Percentiles rank a stretch among this genome's conserved stretches.
Evolutionary conservation across 2,329 filamentous ascomycete genomes (phyloP).

Genomic region (Trichoderma atroviride): DNA sequence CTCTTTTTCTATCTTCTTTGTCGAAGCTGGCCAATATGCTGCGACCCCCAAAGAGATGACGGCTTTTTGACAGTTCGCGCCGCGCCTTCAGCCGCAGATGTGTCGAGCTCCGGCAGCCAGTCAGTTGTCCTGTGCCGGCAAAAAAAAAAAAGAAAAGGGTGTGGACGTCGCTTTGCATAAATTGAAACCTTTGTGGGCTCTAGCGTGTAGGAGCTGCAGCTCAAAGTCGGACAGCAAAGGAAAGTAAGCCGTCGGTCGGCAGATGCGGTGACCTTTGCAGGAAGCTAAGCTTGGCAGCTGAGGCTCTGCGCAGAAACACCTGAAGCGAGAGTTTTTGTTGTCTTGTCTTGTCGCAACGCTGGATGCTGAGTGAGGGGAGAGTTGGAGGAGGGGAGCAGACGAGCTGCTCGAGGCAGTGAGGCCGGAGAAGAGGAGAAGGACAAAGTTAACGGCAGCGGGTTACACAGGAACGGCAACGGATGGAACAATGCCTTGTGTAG

Average conservation of each 20-base stretch:
- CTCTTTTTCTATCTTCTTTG: neutral
- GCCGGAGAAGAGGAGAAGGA: neutral
- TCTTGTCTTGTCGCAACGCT: neutral
- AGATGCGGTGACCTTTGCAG: neutral
- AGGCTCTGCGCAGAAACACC: neutral
- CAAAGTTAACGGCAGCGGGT: neutral
- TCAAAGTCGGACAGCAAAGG: neutral
- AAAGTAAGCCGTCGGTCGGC: neutral
- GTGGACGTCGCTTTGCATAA: constrained; percentile 11
- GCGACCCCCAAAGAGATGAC: constrained; percentile 2
- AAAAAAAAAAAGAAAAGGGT: neutral
- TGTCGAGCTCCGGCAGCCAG: constrained; percentile 7
- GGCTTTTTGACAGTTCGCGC: constrained; percentile 15
- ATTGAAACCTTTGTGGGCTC: constrained; percentile 1
- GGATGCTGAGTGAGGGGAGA: neutral
- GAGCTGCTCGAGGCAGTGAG: neutral
- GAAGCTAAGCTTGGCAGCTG: neutral
- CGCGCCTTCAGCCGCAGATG: constrained; percentile 15
- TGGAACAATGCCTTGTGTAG: constrained; percentile 20
- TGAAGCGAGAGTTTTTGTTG: neutral
- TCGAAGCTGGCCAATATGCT: constrained; percentile 3
- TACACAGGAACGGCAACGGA: constrained; percentile 6
- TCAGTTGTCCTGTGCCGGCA: neutral
- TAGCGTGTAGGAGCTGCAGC: constrained; percentile 1
- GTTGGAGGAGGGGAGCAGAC: neutral